phyloP scores from a whole-genome alignment of 371 early-diverging fungal species.

The Mucor irregularis region DNA sequence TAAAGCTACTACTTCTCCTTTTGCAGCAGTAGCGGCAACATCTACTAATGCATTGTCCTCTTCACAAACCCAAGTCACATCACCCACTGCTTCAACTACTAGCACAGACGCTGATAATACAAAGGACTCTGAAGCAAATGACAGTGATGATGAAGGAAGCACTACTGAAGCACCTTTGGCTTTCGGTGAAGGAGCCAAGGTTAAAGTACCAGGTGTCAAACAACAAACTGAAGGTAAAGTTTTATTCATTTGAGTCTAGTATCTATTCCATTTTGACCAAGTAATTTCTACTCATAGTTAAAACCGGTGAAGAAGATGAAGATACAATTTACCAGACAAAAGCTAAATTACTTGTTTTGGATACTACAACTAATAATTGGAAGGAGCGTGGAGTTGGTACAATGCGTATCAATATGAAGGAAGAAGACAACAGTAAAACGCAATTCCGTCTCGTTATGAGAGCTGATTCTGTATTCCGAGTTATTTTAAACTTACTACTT shows the following conservation, averaged over 20 bases:
- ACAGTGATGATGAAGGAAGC: constrained; percentile 5
- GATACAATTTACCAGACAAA: constrained; percentile 44
- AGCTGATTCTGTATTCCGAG: constrained; percentile 57
- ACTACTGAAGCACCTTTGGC: constrained; percentile 1
- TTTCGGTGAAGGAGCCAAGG: constrained; percentile 31
- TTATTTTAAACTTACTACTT: constrained; percentile 59
- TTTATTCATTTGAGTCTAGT: not conserved
- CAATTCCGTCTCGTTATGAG: constrained; percentile 62
- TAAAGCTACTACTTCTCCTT: constrained; percentile 41
- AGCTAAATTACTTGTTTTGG: constrained; percentile 49
- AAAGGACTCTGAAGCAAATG: not conserved
- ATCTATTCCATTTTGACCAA: too few relatives aligned
- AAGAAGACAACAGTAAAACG: constrained; percentile 13
- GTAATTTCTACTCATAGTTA: too few relatives aligned
- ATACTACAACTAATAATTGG: constrained; percentile 31
- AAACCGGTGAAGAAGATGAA: constrained; percentile 57
- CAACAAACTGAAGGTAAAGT: constrained; percentile 12
- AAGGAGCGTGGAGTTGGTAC: constrained; percentile 55
- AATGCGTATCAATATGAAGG: constrained; percentile 40
- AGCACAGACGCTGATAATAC: constrained; percentile 3
- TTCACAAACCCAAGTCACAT: not conserved
- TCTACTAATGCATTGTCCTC: constrained; percentile 24
- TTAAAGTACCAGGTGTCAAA: constrained; percentile 31
- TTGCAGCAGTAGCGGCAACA: constrained; percentile 35
- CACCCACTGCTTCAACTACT: not conserved